Percentiles rank a stretch among this genome's conserved stretches.
phyloP scores from a whole-genome alignment of 495 filamentous ascomycete species.

The Xanthoparmelia taractica region DNA sequence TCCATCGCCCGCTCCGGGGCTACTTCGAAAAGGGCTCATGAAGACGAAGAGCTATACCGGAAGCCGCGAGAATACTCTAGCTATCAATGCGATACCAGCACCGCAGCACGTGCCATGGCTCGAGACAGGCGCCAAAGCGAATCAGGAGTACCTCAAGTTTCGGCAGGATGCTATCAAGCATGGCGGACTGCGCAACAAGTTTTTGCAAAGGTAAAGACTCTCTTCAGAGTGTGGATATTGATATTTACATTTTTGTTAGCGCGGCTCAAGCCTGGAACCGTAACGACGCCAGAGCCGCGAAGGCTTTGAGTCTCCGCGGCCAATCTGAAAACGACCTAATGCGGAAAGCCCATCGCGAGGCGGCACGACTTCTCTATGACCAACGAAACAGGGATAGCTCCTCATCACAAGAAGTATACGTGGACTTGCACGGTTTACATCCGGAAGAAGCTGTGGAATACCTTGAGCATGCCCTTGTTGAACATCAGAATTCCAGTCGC shows the following conservation, averaged over 20 bases:
- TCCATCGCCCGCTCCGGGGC: slow-evolving; percentile 57
- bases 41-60: slow-evolving; percentile 40
- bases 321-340: slow-evolving; percentile 96
- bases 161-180: slow-evolving; percentile 93
- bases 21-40: slow-evolving; percentile 31
- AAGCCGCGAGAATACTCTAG: slow-evolving; percentile 68
- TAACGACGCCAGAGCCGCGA: slow-evolving; percentile 92
- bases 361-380: slow-evolving; percentile 85
- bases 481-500: slow-evolving; percentile 63
- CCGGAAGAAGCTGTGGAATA: slow-evolving; percentile 97
- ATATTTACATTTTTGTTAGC: slow-evolving; percentile 41
- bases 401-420: slow-evolving; percentile 66
- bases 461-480: slow-evolving; percentile 74
- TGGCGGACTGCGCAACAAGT: slow-evolving; percentile 91
- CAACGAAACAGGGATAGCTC: slow-evolving; percentile 74
- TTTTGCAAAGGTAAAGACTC: slow-evolving; percentile 72
- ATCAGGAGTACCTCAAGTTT: slow-evolving; percentile 89
- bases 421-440: slow-evolving; percentile 93
- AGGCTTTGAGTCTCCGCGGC: slow-evolving; percentile 85
- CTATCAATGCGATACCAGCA: slow-evolving; percentile 71
- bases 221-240: neutral
- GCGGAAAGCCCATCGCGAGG: slow-evolving; percentile 94
- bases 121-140: slow-evolving; percentile 83
- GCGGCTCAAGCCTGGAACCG: slow-evolving; percentile 99
- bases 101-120: slow-evolving; percentile 96